A percentile compares a stretch with the other conserved stretches of the same genome.
Conservation (phyloP, 2,329 filamentous ascomycete genomes). For the Septoria petroselini region DNA sequence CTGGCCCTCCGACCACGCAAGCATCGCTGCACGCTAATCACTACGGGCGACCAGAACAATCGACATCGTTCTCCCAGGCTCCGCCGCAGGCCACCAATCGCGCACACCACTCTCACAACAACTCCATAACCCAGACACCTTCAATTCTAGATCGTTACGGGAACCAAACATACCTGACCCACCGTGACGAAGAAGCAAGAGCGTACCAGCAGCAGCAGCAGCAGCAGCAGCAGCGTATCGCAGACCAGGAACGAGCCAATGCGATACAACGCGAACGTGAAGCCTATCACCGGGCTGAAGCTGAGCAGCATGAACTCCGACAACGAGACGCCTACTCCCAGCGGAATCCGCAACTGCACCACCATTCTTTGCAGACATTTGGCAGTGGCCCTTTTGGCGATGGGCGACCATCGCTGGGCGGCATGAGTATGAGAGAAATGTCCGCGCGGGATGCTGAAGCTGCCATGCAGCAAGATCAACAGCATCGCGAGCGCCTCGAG, state of each 20-base stretch:
- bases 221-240: constrained; percentile 18
- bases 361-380: constrained; percentile 2
- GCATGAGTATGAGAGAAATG: constrained; percentile 27
- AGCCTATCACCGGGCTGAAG: constrained; percentile 5
- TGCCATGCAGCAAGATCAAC: constrained; percentile 24
- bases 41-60: constrained; percentile 28
- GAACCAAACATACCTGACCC: constrained; percentile 21
- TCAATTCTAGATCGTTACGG: constrained; percentile 28
- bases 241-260: constrained; percentile 10
- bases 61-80: constrained; percentile 28
- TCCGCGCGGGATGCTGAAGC: constrained; percentile 28
- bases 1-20: constrained; percentile 24
- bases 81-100: constrained; percentile 31
- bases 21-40: constrained; percentile 33
- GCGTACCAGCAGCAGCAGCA: constrained; percentile 16
- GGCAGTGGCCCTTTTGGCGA: constrained; percentile 3
- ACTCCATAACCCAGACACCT: constrained; percentile 27
- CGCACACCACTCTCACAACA: constrained; percentile 35
- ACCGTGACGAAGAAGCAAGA: constrained; percentile 30
- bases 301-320: constrained; percentile 8
- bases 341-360: constrained; percentile 3
- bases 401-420: constrained; percentile 8
- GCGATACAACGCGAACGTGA: constrained; percentile 13
- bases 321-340: constrained; percentile 4
- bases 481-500: constrained; percentile 20